Evolutionary conservation across 129 eudicot genomes (phyloP), one percentile per base, ranked within the genome.

Genomic region (Deinandra increscens): DNA sequence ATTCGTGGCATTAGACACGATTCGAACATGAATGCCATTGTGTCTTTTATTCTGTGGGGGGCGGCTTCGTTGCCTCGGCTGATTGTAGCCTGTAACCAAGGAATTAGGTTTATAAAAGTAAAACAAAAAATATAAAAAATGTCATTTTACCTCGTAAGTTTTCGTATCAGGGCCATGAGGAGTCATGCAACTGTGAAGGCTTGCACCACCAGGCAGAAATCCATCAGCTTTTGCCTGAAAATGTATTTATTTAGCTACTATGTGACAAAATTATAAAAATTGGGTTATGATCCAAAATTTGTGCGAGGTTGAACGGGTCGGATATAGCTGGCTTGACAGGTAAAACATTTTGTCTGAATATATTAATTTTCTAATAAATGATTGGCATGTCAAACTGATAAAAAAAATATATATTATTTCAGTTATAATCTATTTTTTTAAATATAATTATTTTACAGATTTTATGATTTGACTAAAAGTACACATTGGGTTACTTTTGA

Each of bases 101-200:
- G 43, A 37, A 7, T 8, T 67, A 19, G 9, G 68, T 41, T 5
- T 53, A 9, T 15, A 48, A 11, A 13, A 20, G 59, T 50, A 12
- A 31, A 36, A 36, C 44, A 48, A 26, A 29, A 5, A 23, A 44
- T 12, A 49, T 68, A 50, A 17, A 13, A 43, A 68, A 34, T 2
- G 23, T n/a, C 7, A 12, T 29, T 18, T 13, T 88, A 89, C 99
- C 99, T 94, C 99, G 9, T 75, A 94, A 20, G 99, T 81, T 83
- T 87, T 94, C 1, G 99, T 94, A 78, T 94, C 97, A 42, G 99
- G 99, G 38, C 99, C 99, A 82, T 90, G 99, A 29, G 97, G 97
- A 65, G 97, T 94, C 99, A 94, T 89, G 77, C 99, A 94, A 70
- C 97, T 87, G 70, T 94, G 99, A 18, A 94, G 96, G 78, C 99